Base-by-base conservation (phyloP, 345 rosid species). In the Corymbia maculata region DNA sequence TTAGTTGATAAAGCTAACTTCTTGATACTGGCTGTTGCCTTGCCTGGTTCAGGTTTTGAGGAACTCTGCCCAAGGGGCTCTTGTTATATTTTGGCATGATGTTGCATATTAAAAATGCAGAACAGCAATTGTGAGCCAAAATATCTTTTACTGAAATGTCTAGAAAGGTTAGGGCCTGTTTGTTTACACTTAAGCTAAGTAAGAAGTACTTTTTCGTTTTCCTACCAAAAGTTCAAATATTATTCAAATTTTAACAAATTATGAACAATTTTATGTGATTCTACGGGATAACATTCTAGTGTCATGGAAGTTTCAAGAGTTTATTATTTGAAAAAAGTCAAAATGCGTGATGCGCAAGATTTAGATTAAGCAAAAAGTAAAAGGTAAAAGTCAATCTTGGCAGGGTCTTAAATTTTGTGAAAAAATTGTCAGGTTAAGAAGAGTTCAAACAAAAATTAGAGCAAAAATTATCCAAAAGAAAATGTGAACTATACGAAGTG, bases 41-140 rank as follows among this genome's bases (percentile, higher is more conserved):
- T 2, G 79, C 22, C 22, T 87, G 88, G 79, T n/a, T 44, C 75
- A 15, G 88, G 51, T 57, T 86, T 21, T 57, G 66, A 50, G 8
- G 49, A 64, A 49, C 36, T 36, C 42, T 53, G 70, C 70, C 24
- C 64, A 80, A 88, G 51, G 47, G n/a, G 4, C 42, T 22, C 79
- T 24, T 79, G 53, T 28, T 87, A 49, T 90, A 85, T 87, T 86
- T 51, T 75, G 88, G 89, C 68, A 75, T 87, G 86, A 91, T 68
- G 68, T 85, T 68, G 49, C 32, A 14, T 87, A 24, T 87, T 32
- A 36, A 87, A 64, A 64, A 64, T 9, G 49, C 82, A 75, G 82
- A 42, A 36, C 82, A 36, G 36, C 82, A 19, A 75, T 75, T 75
- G 82, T 19, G 82, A 75, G 26, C 47, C 47, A 36, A 36, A 75